Conservation (phyloP, 306 rosid species). For the Pterocarpus santalinus region DNA sequence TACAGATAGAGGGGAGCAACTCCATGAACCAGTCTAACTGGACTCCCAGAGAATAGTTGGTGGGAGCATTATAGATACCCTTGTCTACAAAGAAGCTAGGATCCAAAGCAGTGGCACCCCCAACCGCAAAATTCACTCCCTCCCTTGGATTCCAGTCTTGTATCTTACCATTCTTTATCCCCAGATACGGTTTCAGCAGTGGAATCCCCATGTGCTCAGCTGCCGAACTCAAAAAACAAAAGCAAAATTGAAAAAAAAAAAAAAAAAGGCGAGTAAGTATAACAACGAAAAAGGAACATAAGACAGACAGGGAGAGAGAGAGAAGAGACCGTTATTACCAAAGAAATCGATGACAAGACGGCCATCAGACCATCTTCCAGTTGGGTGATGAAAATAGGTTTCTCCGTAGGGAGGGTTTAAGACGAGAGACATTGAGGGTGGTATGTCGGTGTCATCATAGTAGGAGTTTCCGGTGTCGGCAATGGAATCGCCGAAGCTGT, state of each 20-base stretch:
- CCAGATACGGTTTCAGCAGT: constrained; percentile 44
- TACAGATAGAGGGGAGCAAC: constrained; percentile 41
- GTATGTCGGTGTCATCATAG: not conserved
- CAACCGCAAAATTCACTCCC: constrained; percentile 57
- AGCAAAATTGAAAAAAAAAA: too few species aligned
- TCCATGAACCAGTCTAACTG: constrained; percentile 53
- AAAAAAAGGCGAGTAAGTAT: not conserved
- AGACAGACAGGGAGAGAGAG: not conserved
- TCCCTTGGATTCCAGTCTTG: not conserved
- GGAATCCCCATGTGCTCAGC: constrained; percentile 52
- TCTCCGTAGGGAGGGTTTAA: constrained; percentile 46
- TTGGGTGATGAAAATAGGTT: constrained; percentile 47
- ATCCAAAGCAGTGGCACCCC: constrained; percentile 56
- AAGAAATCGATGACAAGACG: constrained; percentile 48
- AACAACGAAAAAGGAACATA: not conserved
- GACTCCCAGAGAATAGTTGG: constrained; percentile 43
- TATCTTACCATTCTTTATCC: not conserved
- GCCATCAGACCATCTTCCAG: constrained; percentile 53
- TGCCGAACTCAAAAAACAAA: not conserved
- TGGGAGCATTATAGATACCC: not conserved
- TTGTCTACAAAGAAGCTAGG: constrained; percentile 14
- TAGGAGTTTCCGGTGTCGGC: constrained; percentile 50
- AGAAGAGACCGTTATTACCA: not conserved
- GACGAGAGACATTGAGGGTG: not conserved
- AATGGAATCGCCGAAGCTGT: constrained; percentile 57